Base-by-base conservation (phyloP, 306 rosid species). In the Ammopiptanthus mongolicus region DNA sequence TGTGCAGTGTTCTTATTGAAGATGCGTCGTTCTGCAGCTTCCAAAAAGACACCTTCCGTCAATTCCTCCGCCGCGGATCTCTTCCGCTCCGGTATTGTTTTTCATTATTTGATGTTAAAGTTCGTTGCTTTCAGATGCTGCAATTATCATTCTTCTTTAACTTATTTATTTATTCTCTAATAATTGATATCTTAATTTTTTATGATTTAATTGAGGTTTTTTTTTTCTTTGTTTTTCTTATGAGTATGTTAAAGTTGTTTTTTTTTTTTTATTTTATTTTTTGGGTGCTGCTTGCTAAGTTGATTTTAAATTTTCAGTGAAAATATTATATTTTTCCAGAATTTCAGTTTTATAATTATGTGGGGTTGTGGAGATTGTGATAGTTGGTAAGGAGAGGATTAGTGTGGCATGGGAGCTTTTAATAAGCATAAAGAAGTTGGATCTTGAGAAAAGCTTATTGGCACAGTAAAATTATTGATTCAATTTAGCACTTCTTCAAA, bases 351-450 rank as follows among this genome's bases (percentile, higher is more conserved):
- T 41, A 4, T 18, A 60, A 53, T 69, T 76, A 2, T 39, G 52
- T 75, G 65, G 73, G 70, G 50, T 46, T 69, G n/a, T 31, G 39
- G 33, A 19, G 65, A 68, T 61, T 37, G 17, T 76, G 55, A 50
- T 39, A 3, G 52, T 14, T 46, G n/a, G n/a, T n/a, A 36, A 58
- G 42, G 36, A 12, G 51, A 5, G 69, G 42, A 77, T 22, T 46
- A 68, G 61, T 77, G 62, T 77, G 62, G 22, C 13, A 58, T 18
- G 46, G 59, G 48, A 66, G 59, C 66, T 65, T 25, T 65, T 25
- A 5, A 3, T 14, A 0, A 36, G 1, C 11, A 3, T 17, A 8
- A 15, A 46, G 47, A 12, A 21, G 53, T 62, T 14, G 39, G 63
- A 34, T 64, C 79, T 63, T 75, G 25, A 74, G 53, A 59, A 33